Evolutionary conservation across 139 green algal species (phyloP), one percentile per base, ranked within the genome.

Genomic region (Coelastrella sp.): DNA sequence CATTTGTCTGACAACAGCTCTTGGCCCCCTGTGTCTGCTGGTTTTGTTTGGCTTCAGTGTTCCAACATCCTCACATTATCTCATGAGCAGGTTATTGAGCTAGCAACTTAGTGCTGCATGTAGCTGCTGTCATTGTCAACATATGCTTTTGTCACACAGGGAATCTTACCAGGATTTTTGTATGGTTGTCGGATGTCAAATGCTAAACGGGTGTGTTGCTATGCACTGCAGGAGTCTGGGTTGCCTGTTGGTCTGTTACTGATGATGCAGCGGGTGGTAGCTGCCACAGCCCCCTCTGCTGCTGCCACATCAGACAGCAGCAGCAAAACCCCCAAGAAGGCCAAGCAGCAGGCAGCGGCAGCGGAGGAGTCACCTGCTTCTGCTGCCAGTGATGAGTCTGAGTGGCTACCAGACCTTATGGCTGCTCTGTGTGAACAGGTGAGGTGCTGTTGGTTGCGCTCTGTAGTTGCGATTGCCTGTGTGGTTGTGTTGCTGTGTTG

Each of bases 1-100:
- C 92, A 95, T 95, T 93, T 95, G 90, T 93, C 92, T 95, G 90
- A 94, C 86, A 91, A 80, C 74, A 80, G 22, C 23, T 11, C 71
- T 47, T 1, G 32, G 32, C 32, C 32, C 32, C 32, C 32, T 47
- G 32, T 47, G 32, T 47, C 32, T 47, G 32, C 32, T 47, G 32
- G 32, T 47, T 47, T 47, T 47, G 32, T 47, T 47, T 47, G 32
- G 0, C 32, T 47, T 47, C 32, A 47, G 32, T 47, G 32, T 47
- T 47, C 32, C 32, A 47, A 47, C 32, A 47, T 47, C 32, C 32
- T 47, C 32, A 47, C 32, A 47, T 47, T 47, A 47, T 47, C 32
- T 47, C 32, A 47, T 47, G 32, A 47, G 32, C 32, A 47, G 32
- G 32, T 47, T 47, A 47, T 47, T 47, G 32, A 47, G 32, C 32